Percentiles rank a stretch among this genome's conserved stretches.
phyloP scores from a whole-genome alignment of 257 asterid genomes.

The Petunia secreta region DNA sequence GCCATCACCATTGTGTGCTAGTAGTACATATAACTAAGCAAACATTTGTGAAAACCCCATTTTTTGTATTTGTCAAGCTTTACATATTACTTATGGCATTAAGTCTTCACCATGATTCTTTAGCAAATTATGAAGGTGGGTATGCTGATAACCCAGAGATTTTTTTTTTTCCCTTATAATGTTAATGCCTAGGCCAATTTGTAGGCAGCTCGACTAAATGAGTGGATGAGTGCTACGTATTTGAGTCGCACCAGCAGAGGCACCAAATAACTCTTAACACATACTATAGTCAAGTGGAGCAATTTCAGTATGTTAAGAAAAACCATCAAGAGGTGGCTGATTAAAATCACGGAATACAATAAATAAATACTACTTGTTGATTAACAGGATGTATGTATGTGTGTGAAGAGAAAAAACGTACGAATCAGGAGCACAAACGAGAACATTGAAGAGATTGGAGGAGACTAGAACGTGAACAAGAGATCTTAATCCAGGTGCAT shows the following conservation, averaged over 20 bases:
- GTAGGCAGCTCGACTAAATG: neutral
- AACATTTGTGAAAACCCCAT: neutral
- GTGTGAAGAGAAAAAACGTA: conserved; percentile 27
- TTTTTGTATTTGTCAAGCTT: neutral
- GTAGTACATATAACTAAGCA: neutral
- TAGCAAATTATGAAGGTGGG: no score
- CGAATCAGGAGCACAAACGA: conserved; percentile 94
- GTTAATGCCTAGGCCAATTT: neutral
- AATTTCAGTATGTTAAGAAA: no score
- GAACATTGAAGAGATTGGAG: conserved; percentile 64
- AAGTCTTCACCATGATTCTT: neutral
- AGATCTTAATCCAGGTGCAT: conserved; percentile 80
- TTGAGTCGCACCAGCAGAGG: no score
- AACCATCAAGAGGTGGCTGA: no score
- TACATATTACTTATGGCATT: neutral
- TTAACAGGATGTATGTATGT: neutral
- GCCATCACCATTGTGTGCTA: neutral
- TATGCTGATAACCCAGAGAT: neutral
- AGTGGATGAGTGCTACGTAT: no score
- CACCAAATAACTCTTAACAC: no score
- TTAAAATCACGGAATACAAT: no score
- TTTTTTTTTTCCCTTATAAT: no score
- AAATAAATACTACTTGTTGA: no score
- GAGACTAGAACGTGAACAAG: conserved; percentile 71
- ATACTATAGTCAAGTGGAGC: no score